Evolutionary conservation across 768 basidiomycete species (phyloP).

Genomic region (Pluteus cervinus): DNA sequence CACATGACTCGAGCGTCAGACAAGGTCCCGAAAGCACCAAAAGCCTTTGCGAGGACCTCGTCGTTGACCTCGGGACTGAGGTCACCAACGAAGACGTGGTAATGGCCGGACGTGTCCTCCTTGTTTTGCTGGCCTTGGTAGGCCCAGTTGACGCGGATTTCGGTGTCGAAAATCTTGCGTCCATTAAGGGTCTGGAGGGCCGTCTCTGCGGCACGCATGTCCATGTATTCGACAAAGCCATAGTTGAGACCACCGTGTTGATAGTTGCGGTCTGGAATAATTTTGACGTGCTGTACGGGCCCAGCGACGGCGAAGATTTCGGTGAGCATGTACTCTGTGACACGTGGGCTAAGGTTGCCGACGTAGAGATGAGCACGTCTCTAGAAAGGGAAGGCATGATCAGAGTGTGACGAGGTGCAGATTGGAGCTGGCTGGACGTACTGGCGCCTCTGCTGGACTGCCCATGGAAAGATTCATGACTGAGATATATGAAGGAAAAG

Average conservation of each 20-base stretch:
- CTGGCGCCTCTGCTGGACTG: conserved; percentile 69
- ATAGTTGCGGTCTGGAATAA: conserved; percentile 98
- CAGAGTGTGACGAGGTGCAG: conserved; percentile 14
- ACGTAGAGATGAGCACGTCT: conserved; percentile 97
- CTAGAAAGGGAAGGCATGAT: conserved; percentile 31
- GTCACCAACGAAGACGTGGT: conserved; percentile 99
- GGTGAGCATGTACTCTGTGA: conserved; percentile 98
- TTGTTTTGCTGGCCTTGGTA: conserved; percentile 98
- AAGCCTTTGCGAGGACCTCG: conserved; percentile 93
- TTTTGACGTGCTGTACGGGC: conserved; percentile 98
- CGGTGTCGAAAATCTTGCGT: conserved; percentile 99
- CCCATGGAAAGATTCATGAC: conserved; percentile 79
- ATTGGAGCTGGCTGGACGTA: conserved; percentile 33
- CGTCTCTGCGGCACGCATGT: conserved; percentile 98
- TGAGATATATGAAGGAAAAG: conserved; percentile 48
- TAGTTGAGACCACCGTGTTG: conserved; percentile 99
- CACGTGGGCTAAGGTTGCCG: conserved; percentile 94
- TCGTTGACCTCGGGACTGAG: conserved; percentile 99
- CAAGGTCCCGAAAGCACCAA: conserved; percentile 93
- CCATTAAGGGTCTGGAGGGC: conserved; percentile 98
- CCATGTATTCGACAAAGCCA: conserved; percentile 98
- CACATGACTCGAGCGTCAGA: conserved; percentile 99
- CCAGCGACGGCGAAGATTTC: conserved; percentile 97
- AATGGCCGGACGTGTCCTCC: conserved; percentile 97
- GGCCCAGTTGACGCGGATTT: conserved; percentile 99